Evolutionary conservation across 768 basidiomycete species (phyloP).

Genomic region (Suillus occidentalis): DNA sequence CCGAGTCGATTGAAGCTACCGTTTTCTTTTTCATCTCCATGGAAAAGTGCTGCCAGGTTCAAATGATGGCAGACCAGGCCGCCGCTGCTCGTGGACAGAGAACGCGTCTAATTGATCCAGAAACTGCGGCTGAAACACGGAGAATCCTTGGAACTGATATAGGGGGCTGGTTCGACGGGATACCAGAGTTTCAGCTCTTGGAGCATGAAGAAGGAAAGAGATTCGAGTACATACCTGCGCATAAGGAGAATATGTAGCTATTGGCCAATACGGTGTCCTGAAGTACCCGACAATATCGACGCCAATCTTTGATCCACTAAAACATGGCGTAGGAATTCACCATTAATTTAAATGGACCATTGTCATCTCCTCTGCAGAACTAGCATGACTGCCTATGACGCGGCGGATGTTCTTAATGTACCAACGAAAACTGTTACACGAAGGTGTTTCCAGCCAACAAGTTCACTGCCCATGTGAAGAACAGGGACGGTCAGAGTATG

Average conservation of each 20-base stretch:
- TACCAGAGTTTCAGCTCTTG: slow-evolving; percentile 38
- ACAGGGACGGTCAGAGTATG: too few relatives aligned
- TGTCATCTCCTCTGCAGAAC: background rate
- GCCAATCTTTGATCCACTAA: background rate
- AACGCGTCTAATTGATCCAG: slow-evolving; percentile 12
- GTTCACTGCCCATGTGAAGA: too few relatives aligned
- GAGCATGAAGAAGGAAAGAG: slow-evolving; percentile 35
- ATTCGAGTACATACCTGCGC: slow-evolving; percentile 9
- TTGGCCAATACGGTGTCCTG: background rate
- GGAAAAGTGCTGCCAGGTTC: slow-evolving; percentile 32
- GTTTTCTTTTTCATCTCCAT: slow-evolving; percentile 24
- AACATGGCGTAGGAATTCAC: slow-evolving; percentile 1
- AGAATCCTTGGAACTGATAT: slow-evolving; percentile 24
- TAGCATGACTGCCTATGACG: too few relatives aligned
- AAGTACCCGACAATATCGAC: background rate
- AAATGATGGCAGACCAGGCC: slow-evolving; percentile 31
- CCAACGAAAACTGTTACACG: too few relatives aligned
- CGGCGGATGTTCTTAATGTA: too few relatives aligned
- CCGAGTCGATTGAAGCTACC: slow-evolving; percentile 24
- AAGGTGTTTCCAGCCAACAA: too few relatives aligned
- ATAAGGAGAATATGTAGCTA: background rate
- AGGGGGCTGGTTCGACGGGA: slow-evolving; percentile 37
- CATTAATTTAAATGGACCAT: background rate
- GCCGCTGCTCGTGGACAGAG: slow-evolving; percentile 18
- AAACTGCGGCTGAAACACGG: slow-evolving; percentile 28